These are phyloP conservation scores for Microdochium trichocladiopsis DNA, from an alignment of 2,329 filamentous ascomycete genomes.

Conservation along the genomic window DNA sequence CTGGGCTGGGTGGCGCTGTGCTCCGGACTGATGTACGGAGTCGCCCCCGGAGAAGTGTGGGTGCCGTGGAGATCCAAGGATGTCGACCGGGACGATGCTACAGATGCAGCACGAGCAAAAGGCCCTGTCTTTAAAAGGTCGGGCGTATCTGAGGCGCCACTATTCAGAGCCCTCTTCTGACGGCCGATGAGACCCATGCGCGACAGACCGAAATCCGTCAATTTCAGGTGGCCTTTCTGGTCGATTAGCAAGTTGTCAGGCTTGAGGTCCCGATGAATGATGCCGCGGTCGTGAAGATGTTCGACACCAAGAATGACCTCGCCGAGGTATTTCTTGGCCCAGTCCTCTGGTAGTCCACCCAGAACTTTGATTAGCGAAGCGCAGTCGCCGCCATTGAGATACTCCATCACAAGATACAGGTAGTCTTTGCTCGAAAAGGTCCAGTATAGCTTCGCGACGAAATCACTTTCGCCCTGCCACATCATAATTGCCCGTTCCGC, in stretches of 20 bases:
- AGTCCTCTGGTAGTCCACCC: constrained; percentile 87
- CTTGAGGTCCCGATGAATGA: constrained; percentile 95
- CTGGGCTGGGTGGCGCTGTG: constrained; percentile 76
- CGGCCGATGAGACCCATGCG: constrained; percentile 95
- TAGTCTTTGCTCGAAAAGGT: constrained; percentile 99
- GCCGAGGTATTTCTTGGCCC: constrained; percentile 95
- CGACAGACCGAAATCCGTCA: constrained; percentile 95
- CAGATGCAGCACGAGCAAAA: constrained; percentile 77
- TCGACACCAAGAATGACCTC: constrained; percentile 97
- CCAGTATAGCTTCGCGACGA: constrained; percentile 98
- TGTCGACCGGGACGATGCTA: constrained; percentile 84
- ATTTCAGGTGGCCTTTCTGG: constrained; percentile 89
- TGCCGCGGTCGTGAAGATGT: constrained; percentile 87
- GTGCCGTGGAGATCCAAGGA: constrained; percentile 82
- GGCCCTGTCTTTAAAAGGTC: constrained; percentile 90
- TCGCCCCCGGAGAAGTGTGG: constrained; percentile 69
- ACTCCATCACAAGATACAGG: constrained; percentile 98
- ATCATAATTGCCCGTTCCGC: constrained; percentile 99
- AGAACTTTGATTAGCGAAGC: constrained; percentile 93
- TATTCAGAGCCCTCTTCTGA: constrained; percentile 86
- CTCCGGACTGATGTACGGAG: constrained; percentile 81
- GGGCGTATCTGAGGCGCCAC: constrained; percentile 70
- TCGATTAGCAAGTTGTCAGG: constrained; percentile 97
- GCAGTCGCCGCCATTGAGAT: constrained; percentile 94
- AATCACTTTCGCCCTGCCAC: constrained; percentile 99